A percentile compares a stretch with the other conserved stretches of the same genome.
Conservation (phyloP, 1,284 basidiomycete species). For the Trametes polyzona region DNA sequence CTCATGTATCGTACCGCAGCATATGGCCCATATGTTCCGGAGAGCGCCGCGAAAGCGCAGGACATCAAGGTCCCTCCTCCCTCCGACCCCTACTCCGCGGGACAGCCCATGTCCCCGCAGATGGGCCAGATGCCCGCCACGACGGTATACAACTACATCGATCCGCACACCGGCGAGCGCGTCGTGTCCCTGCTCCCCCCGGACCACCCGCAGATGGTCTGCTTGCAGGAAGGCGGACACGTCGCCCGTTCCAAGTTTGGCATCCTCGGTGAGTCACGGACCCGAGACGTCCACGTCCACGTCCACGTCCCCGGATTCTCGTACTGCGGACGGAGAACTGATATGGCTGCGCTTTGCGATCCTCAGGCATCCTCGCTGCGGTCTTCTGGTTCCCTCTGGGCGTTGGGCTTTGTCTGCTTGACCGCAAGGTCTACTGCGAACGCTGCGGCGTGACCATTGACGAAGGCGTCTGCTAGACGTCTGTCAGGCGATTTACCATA, state of each 20-base stretch:
- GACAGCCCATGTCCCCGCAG: constrained; percentile 22
- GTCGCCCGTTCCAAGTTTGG: constrained; percentile 64
- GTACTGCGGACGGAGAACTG: neutral
- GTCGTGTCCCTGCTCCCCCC: constrained; percentile 64
- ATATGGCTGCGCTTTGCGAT: constrained; percentile 3
- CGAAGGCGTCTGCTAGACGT: constrained; percentile 39
- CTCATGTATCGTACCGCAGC: constrained; percentile 14
- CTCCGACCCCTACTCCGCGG: constrained; percentile 11
- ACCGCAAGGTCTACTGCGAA: constrained; percentile 65
- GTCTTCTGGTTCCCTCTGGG: constrained; percentile 84
- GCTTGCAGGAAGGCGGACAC: constrained; percentile 74
- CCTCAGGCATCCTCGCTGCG: constrained; percentile 72
- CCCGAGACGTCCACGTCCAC: too few species aligned
- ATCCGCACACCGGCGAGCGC: constrained; percentile 50
- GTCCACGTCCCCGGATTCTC: neutral
- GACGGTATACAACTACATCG: constrained; percentile 48
- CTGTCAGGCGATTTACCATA: neutral
- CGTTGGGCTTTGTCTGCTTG: constrained; percentile 72
- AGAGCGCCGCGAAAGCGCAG: constrained; percentile 24
- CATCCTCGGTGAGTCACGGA: constrained; percentile 63
- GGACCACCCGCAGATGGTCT: constrained; percentile 79
- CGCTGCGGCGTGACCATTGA: constrained; percentile 51
- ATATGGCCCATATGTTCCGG: constrained; percentile 29
- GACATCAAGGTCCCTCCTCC: constrained; percentile 32
- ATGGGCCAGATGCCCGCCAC: constrained; percentile 32